Percentiles rank a stretch among this genome's conserved stretches.
Conservation (phyloP, 176 grass and related monocot genomes). For the Cenchrus americanus region DNA sequence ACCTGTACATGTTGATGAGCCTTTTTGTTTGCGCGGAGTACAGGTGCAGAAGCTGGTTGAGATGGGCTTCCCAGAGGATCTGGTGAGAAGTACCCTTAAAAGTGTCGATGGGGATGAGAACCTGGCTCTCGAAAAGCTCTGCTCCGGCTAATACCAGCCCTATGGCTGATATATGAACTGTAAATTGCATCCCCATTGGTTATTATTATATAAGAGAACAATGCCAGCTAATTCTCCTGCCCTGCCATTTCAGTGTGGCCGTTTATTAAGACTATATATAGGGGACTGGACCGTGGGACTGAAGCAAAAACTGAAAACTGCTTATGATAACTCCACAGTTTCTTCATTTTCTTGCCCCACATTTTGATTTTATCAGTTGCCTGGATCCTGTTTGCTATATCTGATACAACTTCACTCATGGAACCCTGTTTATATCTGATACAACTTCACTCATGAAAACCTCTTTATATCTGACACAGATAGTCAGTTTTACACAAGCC, state of each 20-base stretch:
- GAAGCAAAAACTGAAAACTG: background rate
- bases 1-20: background rate
- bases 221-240: slow-evolving; percentile 34
- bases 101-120: slow-evolving; percentile 94
- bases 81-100: slow-evolving; percentile 80
- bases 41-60: slow-evolving; percentile 93
- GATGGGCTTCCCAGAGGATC: slow-evolving; percentile 96
- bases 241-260: slow-evolving; percentile 46
- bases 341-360: background rate
- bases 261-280: slow-evolving; percentile 35
- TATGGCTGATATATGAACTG: slow-evolving; percentile 32
- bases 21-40: slow-evolving; percentile 17
- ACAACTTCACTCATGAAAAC: background rate
- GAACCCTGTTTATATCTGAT: background rate
- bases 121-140: slow-evolving; percentile 93
- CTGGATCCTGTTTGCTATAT: background rate
- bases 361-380: background rate
- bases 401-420: background rate
- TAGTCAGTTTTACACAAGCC: background rate
- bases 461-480: background rate
- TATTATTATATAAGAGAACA: slow-evolving; percentile 33
- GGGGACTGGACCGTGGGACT: slow-evolving; percentile 38
- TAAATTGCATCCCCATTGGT: slow-evolving; percentile 51
- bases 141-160: slow-evolving; percentile 57
- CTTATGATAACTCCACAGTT: slow-evolving; percentile 21